These are phyloP conservation scores for Talaromyces adpressus DNA, from an alignment of 495 filamentous ascomycete genomes.

Conservation along the genomic window DNA sequence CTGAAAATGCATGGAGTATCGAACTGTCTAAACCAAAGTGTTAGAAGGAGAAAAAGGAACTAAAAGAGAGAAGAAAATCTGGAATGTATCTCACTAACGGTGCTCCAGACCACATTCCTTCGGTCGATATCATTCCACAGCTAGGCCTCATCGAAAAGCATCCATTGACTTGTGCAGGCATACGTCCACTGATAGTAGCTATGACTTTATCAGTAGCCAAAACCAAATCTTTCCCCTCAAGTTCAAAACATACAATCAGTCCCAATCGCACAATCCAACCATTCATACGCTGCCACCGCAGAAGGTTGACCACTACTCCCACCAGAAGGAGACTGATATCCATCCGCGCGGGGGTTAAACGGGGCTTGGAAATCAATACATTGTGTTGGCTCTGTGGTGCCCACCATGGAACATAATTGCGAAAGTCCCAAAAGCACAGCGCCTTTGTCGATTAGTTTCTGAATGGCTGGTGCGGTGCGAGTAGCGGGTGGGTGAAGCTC, in stretches of 20 bases:
- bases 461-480: slow-evolving; percentile 6
- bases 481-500: slow-evolving; percentile 12
- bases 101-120: not conserved
- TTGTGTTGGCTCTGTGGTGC: slow-evolving; percentile 2
- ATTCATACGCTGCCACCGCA: slow-evolving; percentile 38
- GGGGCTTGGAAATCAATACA: slow-evolving; percentile 6
- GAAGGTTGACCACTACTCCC: slow-evolving; percentile 38
- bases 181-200: not conserved
- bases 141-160: not conserved
- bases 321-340: slow-evolving; percentile 36
- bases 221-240: not conserved
- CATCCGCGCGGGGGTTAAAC: slow-evolving; percentile 43
- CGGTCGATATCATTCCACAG: not conserved
- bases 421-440: slow-evolving; percentile 10
- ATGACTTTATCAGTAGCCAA: not conserved
- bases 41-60: not conserved
- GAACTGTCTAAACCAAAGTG: not conserved
- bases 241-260: not conserved
- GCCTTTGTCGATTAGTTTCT: slow-evolving; percentile 20
- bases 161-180: not conserved
- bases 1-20: not conserved
- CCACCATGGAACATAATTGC: not conserved
- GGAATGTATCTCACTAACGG: not conserved
- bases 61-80: not conserved
- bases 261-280: slow-evolving; percentile 32